Conservation (phyloP, 768 basidiomycete genomes). For the Rhodocollybia butyracea region DNA sequence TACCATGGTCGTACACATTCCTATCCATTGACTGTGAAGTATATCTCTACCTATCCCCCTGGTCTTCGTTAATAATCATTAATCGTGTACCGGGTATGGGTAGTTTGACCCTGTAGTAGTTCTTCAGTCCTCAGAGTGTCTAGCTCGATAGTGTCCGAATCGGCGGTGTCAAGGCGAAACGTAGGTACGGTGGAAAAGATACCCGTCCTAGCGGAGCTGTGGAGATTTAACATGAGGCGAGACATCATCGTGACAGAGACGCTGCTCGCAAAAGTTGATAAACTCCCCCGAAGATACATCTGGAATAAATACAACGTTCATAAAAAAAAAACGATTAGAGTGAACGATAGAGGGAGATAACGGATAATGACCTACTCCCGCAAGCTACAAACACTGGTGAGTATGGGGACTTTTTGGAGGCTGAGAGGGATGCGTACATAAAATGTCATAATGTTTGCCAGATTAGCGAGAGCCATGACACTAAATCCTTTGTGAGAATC, state of each 20-base stretch:
- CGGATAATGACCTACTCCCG: slow-evolving; percentile 1
- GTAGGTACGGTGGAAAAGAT: slow-evolving; percentile 17
- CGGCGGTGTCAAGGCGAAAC: not conserved
- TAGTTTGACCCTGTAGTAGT: not conserved
- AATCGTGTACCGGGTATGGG: not conserved
- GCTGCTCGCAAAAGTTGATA: slow-evolving; percentile 52
- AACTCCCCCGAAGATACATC: slow-evolving; percentile 42
- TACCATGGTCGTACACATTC: no score
- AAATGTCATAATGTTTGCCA: slow-evolving; percentile 44
- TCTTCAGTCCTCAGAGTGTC: slow-evolving; percentile 22
- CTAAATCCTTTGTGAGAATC: slow-evolving; percentile 23
- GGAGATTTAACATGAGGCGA: slow-evolving; percentile 54
- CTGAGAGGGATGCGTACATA: slow-evolving; percentile 22
- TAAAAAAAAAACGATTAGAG: no score
- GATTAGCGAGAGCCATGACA: slow-evolving; percentile 48
- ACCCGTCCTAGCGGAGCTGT: slow-evolving; percentile 34
- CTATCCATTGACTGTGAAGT: no score
- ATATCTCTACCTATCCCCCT: no score
- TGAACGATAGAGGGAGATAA: slow-evolving; percentile 30
- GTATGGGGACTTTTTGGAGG: slow-evolving; percentile 1
- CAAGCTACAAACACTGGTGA: slow-evolving; percentile 17
- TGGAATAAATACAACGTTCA: slow-evolving; percentile 15
- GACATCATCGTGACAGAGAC: slow-evolving; percentile 52
- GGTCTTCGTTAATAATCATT: no score
- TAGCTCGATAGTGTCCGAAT: slow-evolving; percentile 17